These are phyloP conservation scores for Aspergillus floridensis DNA, from an alignment of 2,329 filamentous ascomycete species.

Conservation along the genomic window DNA sequence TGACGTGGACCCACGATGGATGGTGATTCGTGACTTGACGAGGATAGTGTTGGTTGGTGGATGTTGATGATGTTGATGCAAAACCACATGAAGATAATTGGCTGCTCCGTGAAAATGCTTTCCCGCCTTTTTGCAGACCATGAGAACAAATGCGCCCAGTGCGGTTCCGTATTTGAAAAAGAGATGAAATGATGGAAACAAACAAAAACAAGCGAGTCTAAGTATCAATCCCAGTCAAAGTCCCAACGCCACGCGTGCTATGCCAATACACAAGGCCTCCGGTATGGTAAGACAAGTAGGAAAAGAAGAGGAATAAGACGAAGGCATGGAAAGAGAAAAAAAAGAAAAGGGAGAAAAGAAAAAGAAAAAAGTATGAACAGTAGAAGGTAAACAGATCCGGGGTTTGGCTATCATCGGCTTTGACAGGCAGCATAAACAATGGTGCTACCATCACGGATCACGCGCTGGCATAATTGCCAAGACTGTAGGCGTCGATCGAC, in stretches of 20 bases:
- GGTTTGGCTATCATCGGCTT: neutral
- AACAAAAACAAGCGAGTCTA: conserved; percentile 32
- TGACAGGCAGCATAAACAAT: neutral
- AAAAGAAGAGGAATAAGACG: conserved; percentile 24
- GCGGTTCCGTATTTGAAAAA: conserved; percentile 28
- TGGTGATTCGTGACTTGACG: neutral
- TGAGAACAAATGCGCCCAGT: conserved; percentile 36
- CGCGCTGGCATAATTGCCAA: conserved; percentile 9
- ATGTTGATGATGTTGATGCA: conserved; percentile 12
- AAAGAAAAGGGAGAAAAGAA: conserved; percentile 18
- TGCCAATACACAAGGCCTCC: conserved; percentile 33
- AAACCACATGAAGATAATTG: conserved; percentile 21
- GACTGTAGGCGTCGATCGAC: conserved; percentile 16
- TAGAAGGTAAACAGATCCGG: conserved; percentile 9
- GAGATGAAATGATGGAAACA: neutral
- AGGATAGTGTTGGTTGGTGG: conserved; percentile 10
- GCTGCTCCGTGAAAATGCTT: conserved; percentile 34
- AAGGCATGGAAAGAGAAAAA: conserved; percentile 20
- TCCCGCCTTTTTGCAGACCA: conserved; percentile 32
- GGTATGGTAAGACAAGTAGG: conserved; percentile 19
- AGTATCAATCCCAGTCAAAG: conserved; percentile 18
- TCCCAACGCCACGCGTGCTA: conserved; percentile 39
- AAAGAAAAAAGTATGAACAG: conserved; percentile 18
- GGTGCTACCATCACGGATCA: neutral
- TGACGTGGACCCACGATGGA: neutral